Conservation (phyloP, 495 filamentous ascomycete genomes). For the Hypomontagnella monticulosa region DNA sequence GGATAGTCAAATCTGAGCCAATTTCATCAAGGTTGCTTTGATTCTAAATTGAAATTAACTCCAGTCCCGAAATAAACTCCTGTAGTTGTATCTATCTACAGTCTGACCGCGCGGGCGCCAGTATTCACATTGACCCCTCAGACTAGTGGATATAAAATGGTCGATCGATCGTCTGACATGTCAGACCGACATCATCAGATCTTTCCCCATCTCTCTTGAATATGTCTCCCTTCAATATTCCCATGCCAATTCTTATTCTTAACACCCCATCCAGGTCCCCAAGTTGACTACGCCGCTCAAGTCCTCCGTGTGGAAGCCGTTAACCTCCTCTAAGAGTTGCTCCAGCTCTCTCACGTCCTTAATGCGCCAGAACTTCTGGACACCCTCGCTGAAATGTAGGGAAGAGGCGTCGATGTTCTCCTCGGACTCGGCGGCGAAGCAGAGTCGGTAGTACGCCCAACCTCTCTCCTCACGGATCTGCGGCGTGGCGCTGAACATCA, state of each 20-base stretch:
- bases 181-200: no score
- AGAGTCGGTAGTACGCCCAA: conserved; percentile 77
- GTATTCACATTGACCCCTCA: no score
- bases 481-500: conserved; percentile 73
- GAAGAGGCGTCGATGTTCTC: conserved; percentile 69
- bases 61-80: no score
- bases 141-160: no score
- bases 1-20: no score
- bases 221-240: background rate
- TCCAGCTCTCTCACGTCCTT: conserved; percentile 73
- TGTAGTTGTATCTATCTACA: no score
- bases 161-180: no score
- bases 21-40: no score
- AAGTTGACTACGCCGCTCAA: conserved; percentile 34
- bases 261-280: conserved; percentile 48
- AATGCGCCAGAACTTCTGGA: conserved; percentile 77
- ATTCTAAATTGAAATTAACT: no score
- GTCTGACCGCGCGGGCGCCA: no score
- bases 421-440: conserved; percentile 83
- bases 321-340: conserved; percentile 46
- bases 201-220: background rate
- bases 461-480: conserved; percentile 62
- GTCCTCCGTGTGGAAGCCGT: conserved; percentile 9
- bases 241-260: conserved; percentile 1
- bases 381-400: conserved; percentile 70